Evolutionary conservation across 1,284 basidiomycete genomes (phyloP).

Genomic region (Rhodotorula sp.): DNA sequence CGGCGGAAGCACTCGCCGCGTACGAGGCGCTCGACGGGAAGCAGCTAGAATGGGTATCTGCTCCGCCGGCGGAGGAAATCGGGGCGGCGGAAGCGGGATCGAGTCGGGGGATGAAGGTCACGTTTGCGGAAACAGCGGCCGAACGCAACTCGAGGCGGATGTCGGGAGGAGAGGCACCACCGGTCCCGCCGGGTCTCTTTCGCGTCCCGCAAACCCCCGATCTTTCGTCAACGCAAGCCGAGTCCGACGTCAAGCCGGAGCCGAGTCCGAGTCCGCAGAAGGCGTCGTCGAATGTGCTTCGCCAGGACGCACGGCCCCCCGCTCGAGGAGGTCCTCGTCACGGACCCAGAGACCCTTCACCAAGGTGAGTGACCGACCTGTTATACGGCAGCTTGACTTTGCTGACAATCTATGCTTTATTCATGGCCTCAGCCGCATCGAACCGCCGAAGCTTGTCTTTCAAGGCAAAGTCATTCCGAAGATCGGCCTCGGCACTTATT

Average conservation of each 20-base stretch:
- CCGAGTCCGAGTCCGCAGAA: constrained; percentile 2
- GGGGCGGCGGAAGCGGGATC: too few species aligned
- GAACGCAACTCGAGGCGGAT: not conserved
- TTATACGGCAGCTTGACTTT: too few species aligned
- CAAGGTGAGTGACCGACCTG: too few species aligned
- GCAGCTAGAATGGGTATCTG: not conserved
- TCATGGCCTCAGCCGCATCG: not conserved
- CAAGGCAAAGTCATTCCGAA: not conserved
- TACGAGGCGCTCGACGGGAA: constrained; percentile 6
- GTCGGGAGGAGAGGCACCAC: not conserved
- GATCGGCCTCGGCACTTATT: not conserved
- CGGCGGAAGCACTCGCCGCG: constrained; percentile 3
- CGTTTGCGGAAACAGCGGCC: not conserved
- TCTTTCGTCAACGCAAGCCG: not conserved
- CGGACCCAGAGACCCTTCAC: too few species aligned
- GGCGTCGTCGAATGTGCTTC: too few species aligned
- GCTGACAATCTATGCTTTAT: too few species aligned
- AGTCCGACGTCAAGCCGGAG: constrained; percentile 7
- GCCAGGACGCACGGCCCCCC: not conserved
- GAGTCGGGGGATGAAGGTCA: not conserved
- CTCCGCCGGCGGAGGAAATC: not conserved
- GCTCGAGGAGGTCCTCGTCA: not conserved
- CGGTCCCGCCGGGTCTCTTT: constrained; percentile 6
- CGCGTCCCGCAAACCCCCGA: constrained; percentile 17
- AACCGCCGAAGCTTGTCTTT: not conserved